Evolutionary conservation across 2,329 filamentous ascomycete genomes (phyloP).

Genomic region (Trichoderma atrobrunneum): DNA sequence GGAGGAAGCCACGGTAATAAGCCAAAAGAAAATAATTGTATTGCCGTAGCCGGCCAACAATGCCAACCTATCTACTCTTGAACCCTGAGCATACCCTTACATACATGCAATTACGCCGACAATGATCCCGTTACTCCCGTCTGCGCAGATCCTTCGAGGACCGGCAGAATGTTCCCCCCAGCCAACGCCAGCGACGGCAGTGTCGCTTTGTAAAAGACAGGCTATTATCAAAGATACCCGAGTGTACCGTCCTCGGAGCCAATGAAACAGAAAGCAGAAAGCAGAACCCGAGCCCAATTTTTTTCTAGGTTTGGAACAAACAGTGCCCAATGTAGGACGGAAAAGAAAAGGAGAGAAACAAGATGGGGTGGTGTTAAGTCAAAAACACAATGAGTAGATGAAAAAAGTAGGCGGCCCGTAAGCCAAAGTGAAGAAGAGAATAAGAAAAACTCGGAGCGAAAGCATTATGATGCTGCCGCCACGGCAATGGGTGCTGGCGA

Average conservation of each 20-base stretch:
- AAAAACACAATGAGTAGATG: not conserved
- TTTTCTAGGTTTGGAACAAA: conserved; percentile 11
- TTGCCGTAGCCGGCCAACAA: not conserved
- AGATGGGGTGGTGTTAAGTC: not conserved
- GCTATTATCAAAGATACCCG: conserved; percentile 8
- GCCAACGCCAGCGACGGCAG: conserved; percentile 31
- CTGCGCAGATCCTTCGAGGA: conserved; percentile 15
- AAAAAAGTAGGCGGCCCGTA: not conserved
- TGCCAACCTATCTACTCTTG: conserved; percentile 16
- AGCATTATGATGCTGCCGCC: conserved; percentile 41
- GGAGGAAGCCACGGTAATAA: not conserved
- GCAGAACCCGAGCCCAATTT: not conserved
- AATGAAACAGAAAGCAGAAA: not conserved
- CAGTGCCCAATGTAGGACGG: not conserved
- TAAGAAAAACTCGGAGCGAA: not conserved
- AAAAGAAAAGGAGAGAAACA: not conserved
- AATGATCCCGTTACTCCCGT: conserved; percentile 21
- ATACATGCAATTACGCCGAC: conserved; percentile 20
- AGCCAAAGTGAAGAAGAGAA: not conserved
- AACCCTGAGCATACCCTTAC: conserved; percentile 11
- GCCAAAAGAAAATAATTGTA: not conserved
- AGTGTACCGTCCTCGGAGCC: conserved; percentile 1
- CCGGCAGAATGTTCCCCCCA: conserved; percentile 19
- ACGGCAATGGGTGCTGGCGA: conserved; percentile 52
- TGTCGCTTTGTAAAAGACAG: conserved; percentile 25